These are phyloP conservation scores for Neonectria hederae DNA, from an alignment of 2,329 filamentous ascomycete species.

Conservation along the genomic window DNA sequence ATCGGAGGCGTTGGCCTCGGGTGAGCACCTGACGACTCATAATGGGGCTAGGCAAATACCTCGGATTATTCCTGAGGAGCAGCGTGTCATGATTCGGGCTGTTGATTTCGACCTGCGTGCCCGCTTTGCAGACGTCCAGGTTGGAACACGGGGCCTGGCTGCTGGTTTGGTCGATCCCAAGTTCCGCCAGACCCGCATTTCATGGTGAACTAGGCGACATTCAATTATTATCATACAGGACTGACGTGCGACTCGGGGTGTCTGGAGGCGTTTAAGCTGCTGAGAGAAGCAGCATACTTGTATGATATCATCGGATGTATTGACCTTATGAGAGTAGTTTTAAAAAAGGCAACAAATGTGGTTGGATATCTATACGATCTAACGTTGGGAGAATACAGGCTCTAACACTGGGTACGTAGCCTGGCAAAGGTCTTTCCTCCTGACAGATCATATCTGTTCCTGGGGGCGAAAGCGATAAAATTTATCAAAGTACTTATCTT, in stretches of 20 bases:
- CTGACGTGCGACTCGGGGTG: not conserved
- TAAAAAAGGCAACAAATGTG: not conserved
- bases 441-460: not conserved
- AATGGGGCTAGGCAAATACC: slow-evolving; percentile 26
- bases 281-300: not conserved
- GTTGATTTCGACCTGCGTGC: slow-evolving; percentile 66
- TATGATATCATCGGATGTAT: not conserved
- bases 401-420: not conserved
- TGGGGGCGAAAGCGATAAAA: not conserved
- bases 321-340: not conserved
- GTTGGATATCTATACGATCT: not conserved
- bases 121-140: slow-evolving; percentile 59
- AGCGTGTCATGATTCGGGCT: slow-evolving; percentile 64
- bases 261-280: not conserved
- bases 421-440: not conserved
- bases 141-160: slow-evolving; percentile 63
- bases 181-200: slow-evolving; percentile 56
- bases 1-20: slow-evolving; percentile 48
- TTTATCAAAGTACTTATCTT: not conserved
- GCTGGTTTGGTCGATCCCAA: slow-evolving; percentile 58
- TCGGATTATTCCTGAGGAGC: slow-evolving; percentile 59
- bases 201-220: slow-evolving; percentile 52
- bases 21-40: slow-evolving; percentile 19
- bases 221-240: not conserved
- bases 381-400: not conserved